Conservation (phyloP, 148 eudicot species). For the Simmondsia chinensis region DNA sequence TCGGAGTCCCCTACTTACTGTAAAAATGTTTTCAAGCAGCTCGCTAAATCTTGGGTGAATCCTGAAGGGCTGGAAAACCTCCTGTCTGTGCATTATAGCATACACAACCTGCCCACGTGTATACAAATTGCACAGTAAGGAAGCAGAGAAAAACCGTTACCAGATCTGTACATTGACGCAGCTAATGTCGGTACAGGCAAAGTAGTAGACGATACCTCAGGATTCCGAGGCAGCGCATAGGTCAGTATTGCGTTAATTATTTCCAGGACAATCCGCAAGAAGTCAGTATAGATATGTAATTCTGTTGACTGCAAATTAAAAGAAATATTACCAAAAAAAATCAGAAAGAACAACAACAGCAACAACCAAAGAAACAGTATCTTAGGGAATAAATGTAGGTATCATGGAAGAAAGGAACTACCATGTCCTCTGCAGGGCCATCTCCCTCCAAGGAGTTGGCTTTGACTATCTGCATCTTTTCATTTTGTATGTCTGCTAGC, state of each 20-base stretch:
- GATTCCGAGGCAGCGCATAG: conserved; percentile 86
- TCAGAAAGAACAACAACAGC: conserved; percentile 1
- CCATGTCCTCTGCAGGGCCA: conserved; percentile 39
- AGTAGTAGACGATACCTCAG: conserved; percentile 54
- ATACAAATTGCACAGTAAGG: background rate
- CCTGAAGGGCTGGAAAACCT: conserved; percentile 85
- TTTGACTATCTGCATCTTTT: conserved; percentile 35
- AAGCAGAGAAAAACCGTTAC: background rate
- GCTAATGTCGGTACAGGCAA: background rate
- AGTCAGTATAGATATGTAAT: conserved; percentile 86
- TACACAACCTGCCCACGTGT: conserved; percentile 64
- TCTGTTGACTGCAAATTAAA: conserved; percentile 60
- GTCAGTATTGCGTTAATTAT: conserved; percentile 82
- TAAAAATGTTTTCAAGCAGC: conserved; percentile 87
- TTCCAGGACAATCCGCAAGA: conserved; percentile 82
- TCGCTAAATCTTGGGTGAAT: conserved; percentile 84
- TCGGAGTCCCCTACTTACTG: no score
- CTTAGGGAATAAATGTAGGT: no score
- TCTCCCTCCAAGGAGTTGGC: conserved; percentile 42
- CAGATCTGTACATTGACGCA: no score
- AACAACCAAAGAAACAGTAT: background rate
- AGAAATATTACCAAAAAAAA: background rate
- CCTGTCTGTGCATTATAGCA: conserved; percentile 95
- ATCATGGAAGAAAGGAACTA: conserved; percentile 4
- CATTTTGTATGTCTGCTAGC: conserved; percentile 63